phyloP scores from a whole-genome alignment of 129 eudicot species.

The Artemisia argyi region DNA sequence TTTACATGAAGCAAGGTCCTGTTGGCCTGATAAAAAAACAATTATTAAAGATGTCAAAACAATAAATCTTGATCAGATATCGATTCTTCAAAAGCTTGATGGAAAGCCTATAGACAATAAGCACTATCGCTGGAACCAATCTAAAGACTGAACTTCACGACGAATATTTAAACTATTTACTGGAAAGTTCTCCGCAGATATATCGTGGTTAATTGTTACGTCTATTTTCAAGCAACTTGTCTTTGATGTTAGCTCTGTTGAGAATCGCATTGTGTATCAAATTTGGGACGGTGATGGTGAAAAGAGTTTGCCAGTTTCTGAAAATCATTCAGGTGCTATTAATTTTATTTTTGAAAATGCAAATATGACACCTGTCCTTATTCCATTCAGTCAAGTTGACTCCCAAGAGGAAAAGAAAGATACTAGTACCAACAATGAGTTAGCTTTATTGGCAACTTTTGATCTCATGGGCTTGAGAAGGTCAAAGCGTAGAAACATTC shows the following conservation, averaged over 20 bases:
- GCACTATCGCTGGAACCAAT: conserved; percentile 69
- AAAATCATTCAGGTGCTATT: no score
- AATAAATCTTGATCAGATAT: no score
- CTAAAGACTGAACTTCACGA: conserved; percentile 75
- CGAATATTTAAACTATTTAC: conserved; percentile 52
- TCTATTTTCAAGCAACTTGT: conserved; percentile 66
- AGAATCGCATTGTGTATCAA: conserved; percentile 70
- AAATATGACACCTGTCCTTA: no score
- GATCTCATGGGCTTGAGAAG: no score
- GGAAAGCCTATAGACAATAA: conserved; percentile 60
- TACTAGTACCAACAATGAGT: conserved; percentile 27
- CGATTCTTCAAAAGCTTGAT: conserved; percentile 83
- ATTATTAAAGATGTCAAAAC: no score
- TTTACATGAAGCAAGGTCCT: no score
- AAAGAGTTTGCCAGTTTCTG: conserved; percentile 24
- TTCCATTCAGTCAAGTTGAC: no score
- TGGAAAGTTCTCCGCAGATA: conserved; percentile 73
- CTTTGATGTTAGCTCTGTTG: conserved; percentile 62
- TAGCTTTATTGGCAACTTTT: conserved; percentile 24
- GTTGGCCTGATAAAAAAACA: no score
- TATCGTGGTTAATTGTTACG: conserved; percentile 81
- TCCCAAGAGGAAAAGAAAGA: conserved; percentile 26
- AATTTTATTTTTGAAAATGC: no score
- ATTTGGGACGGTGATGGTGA: conserved; percentile 51
- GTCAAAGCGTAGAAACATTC: conserved; percentile 66